Evolutionary conservation across 108 stramenopile genomes (phyloP), one percentile per base, ranked within the genome.

Genomic region (Nitzschia putrida): DNA sequence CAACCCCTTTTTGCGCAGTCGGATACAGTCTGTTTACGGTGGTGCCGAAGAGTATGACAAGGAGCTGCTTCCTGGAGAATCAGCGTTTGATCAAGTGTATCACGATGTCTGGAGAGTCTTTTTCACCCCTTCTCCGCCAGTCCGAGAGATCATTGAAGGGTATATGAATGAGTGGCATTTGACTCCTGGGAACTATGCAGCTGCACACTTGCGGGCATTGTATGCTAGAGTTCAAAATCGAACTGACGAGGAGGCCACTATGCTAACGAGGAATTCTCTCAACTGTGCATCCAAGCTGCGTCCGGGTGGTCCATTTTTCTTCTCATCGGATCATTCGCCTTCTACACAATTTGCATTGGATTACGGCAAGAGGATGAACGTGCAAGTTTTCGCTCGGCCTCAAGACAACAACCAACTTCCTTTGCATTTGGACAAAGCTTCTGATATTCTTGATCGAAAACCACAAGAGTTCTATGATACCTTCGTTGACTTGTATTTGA

Each of bases 121-220:
- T 23, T 85, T 85, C 65, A 79, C 76, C 3, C 85, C 82, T n/a
- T 66, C 81, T 0, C 69, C 60, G 25, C 75, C 79, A 3, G 26
- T 85, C 5, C 57, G 63, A 0, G 29, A 43, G 4, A 42, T 38
- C 1, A 67, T 85, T 45, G 66, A 70, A 40, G 29, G 51, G 0
- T 53, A 38, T 8, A 66, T 61, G 45, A 13, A 20, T 5, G 13
- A 44, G 34, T 53, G 68, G 25, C 34, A 56, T 4, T 47, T 83
- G 24, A 29, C 11, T 8, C 64, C 78, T 8, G 74, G 78, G 22
- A 57, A 56, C 14, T 83, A 79, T 66, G 53, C 76, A 8, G 61
- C 78, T 13, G 63, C 70, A 11, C 69, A 80, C 57, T 25, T 76
- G 20, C 42, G 60, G 16, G 72, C 59, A 3, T 51, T 69, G 12